phyloP scores from a whole-genome alignment of 1,284 basidiomycete genomes.

The Boletellus deceptivus region DNA sequence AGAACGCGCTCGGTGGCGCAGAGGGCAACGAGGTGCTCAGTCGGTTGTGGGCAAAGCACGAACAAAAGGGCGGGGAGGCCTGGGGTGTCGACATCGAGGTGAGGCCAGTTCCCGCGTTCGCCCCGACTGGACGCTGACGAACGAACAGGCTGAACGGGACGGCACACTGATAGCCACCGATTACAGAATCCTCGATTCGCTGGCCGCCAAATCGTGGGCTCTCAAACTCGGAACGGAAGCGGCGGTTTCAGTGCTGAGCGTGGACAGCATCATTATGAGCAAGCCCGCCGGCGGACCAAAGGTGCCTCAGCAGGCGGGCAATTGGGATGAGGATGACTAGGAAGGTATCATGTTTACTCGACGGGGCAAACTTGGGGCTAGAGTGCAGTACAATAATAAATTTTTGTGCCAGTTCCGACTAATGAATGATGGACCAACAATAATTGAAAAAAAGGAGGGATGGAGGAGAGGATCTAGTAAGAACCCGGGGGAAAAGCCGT shows the following conservation, averaged over 20 bases:
- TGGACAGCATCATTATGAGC: slow-evolving; percentile 98
- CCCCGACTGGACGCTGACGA: no score
- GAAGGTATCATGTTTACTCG: slow-evolving; percentile 13
- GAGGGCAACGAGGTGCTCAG: slow-evolving; percentile 93
- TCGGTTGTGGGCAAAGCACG: slow-evolving; percentile 87
- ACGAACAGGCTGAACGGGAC: slow-evolving; percentile 64
- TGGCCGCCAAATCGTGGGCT: slow-evolving; percentile 89
- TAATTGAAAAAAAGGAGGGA: slow-evolving; percentile 2
- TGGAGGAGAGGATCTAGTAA: not conserved
- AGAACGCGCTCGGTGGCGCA: slow-evolving; percentile 89
- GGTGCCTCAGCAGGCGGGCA: slow-evolving; percentile 77
- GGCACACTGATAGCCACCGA: slow-evolving; percentile 67
- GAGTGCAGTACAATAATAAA: slow-evolving; percentile 32
- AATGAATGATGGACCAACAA: slow-evolving; percentile 15
- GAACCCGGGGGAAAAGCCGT: slow-evolving; percentile 2
- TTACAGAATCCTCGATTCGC: slow-evolving; percentile 76
- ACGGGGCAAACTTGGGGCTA: slow-evolving; percentile 10
- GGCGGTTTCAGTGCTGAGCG: slow-evolving; percentile 89
- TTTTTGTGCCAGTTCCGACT: slow-evolving; percentile 25
- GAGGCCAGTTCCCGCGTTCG: no score
- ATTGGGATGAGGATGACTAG: slow-evolving; percentile 77
- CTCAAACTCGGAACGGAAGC: slow-evolving; percentile 90
- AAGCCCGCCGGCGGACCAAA: slow-evolving; percentile 88
- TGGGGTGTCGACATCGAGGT: slow-evolving; percentile 96
- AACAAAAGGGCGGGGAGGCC: slow-evolving; percentile 62